A percentile compares a stretch with the other conserved stretches of the same genome.
phyloP scores from a whole-genome alignment of 768 basidiomycete genomes.

The Hirschioporus abietinus region DNA sequence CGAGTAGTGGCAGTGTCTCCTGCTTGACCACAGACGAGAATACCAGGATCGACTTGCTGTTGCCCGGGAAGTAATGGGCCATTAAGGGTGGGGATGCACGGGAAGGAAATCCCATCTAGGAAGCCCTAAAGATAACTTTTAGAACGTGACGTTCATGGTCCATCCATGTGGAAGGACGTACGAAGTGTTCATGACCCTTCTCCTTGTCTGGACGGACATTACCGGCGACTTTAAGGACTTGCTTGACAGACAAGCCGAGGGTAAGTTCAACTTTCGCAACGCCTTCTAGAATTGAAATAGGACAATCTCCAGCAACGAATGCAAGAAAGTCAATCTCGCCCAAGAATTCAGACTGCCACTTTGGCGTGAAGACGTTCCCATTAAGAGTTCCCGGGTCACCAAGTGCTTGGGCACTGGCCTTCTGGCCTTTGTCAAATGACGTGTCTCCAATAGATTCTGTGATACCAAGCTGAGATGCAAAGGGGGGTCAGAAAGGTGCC shows the following conservation, averaged over 20 bases:
- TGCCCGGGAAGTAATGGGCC: conserved; percentile 17
- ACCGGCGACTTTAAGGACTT: conserved; percentile 32
- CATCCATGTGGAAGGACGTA: neutral
- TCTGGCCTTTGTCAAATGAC: conserved; percentile 37
- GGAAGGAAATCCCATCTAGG: conserved; percentile 27
- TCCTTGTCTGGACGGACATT: conserved; percentile 23
- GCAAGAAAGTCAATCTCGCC: conserved; percentile 44
- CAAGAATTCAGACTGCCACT: conserved; percentile 45
- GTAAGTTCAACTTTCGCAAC: conserved; percentile 20
- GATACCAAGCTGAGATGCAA: conserved; percentile 28
- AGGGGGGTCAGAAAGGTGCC: neutral
- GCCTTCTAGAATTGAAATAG: conserved; percentile 26
- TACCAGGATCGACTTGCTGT: conserved; percentile 21
- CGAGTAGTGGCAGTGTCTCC: conserved; percentile 21
- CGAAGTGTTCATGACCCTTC: conserved; percentile 25
- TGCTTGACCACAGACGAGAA: conserved; percentile 21
- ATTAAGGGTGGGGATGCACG: conserved; percentile 22
- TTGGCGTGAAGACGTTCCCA: conserved; percentile 19
- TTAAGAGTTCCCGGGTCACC: conserved; percentile 28
- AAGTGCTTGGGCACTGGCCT: conserved; percentile 30
- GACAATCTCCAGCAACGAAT: conserved; percentile 42
- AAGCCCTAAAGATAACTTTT: conserved; percentile 14
- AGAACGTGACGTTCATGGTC: conserved; percentile 6
- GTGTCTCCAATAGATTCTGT: conserved; percentile 33
- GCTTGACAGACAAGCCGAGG: conserved; percentile 37